These are phyloP conservation scores for Luzula sylvatica DNA, from an alignment of 176 grass and related monocot genomes.

Conservation along the genomic window DNA sequence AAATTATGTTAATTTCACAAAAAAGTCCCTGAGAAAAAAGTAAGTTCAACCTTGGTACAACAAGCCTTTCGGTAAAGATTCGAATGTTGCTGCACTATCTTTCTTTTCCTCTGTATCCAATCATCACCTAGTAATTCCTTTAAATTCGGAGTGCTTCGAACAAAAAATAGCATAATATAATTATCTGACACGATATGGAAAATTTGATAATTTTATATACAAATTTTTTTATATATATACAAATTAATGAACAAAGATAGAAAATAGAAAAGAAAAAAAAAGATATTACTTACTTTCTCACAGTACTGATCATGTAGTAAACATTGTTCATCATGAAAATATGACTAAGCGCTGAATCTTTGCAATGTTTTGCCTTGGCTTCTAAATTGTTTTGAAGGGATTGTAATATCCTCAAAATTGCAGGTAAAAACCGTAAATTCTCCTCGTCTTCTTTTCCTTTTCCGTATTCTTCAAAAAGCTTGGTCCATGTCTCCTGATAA, in stretches of 20 bases:
- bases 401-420: conserved; percentile 32
- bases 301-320: conserved; percentile 51
- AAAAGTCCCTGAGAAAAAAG: background rate
- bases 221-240: no score
- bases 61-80: conserved; percentile 49
- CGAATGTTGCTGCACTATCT: conserved; percentile 56
- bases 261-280: conserved; percentile 5
- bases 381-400: conserved; percentile 54
- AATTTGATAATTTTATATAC: background rate
- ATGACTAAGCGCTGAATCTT: conserved; percentile 30
- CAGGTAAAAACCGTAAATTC: conserved; percentile 28
- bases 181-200: background rate
- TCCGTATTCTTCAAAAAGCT: conserved; percentile 30
- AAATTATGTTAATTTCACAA: background rate
- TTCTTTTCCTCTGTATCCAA: conserved; percentile 54
- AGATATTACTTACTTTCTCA: conserved; percentile 53
- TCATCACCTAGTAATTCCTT: conserved; percentile 59
- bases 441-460: conserved; percentile 23
- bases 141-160: conserved; percentile 31
- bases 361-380: conserved; percentile 41
- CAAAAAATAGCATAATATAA: conserved; percentile 4
- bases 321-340: conserved; percentile 80
- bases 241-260: background rate
- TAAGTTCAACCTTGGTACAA: conserved; percentile 49
- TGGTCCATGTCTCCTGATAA: conserved; percentile 35